These are phyloP conservation scores for Trametes sanguinea DNA, from an alignment of 768 basidiomycete genomes.

Conservation along the genomic window DNA sequence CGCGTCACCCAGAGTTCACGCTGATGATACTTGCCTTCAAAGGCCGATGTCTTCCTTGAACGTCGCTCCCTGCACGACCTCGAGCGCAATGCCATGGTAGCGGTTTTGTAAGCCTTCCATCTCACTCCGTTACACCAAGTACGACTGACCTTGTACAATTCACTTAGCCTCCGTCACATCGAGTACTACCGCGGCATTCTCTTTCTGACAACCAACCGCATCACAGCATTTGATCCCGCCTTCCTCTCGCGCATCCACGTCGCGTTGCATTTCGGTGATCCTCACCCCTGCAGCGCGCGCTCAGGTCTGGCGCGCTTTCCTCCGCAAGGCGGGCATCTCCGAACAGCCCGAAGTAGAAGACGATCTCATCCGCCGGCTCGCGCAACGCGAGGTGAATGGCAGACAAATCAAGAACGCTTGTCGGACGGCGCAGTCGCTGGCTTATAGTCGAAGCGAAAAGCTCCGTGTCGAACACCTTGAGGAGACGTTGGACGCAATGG, in stretches of 20 bases:
- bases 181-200: conserved; percentile 42
- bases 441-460: conserved; percentile 42
- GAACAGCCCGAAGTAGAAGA: conserved; percentile 16
- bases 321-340: conserved; percentile 23
- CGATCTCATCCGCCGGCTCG: conserved; percentile 46
- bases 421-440: conserved; percentile 61
- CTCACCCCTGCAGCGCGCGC: conserved; percentile 28
- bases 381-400: conserved; percentile 56
- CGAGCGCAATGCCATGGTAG: conserved; percentile 68
- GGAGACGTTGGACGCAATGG: conserved; percentile 63
- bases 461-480: conserved; percentile 50
- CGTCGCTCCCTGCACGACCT: conserved; percentile 19
- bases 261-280: conserved; percentile 36
- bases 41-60: conserved; percentile 22
- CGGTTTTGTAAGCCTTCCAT: conserved; percentile 42
- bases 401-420: conserved; percentile 71
- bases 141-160: neutral
- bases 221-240: conserved; percentile 63
- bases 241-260: conserved; percentile 70
- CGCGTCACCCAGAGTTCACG: neutral
- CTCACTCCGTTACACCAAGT: neutral
- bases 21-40: neutral
- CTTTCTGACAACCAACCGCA: conserved; percentile 42
- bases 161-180: conserved; percentile 30
- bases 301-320: conserved; percentile 34